phyloP scores from a whole-genome alignment of 2,329 filamentous ascomycete species.

The Beauveria medogensis region DNA sequence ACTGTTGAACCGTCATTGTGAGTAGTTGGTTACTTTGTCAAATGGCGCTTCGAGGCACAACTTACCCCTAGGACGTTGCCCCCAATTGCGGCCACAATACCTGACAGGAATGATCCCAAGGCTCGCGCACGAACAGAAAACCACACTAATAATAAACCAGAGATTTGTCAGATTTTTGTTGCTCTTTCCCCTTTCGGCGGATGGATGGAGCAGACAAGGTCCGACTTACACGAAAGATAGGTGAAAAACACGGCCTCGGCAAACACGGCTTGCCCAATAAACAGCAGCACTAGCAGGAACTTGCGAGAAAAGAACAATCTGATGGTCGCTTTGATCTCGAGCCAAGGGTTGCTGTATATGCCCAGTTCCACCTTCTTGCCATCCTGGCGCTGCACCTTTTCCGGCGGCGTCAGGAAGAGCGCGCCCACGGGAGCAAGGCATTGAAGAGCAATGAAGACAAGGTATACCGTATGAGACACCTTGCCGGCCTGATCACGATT shows the following conservation, averaged over 20 bases:
- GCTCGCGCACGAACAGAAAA: slow-evolving; percentile 63
- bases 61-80: slow-evolving; percentile 57
- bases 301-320: slow-evolving; percentile 51
- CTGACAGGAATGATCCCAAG: slow-evolving; percentile 62
- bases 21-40: background rate
- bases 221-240: slow-evolving; percentile 36
- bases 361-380: slow-evolving; percentile 52
- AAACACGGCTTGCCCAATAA: slow-evolving; percentile 65
- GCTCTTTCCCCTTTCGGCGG: too few species aligned
- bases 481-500: slow-evolving; percentile 49
- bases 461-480: slow-evolving; percentile 60
- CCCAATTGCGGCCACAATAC: slow-evolving; percentile 55
- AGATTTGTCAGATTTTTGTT: background rate
- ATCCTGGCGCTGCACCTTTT: slow-evolving; percentile 56
- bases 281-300: slow-evolving; percentile 56
- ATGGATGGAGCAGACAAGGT: too few species aligned
- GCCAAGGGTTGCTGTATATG: slow-evolving; percentile 47
- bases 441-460: slow-evolving; percentile 65
- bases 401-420: slow-evolving; percentile 52
- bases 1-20: slow-evolving; percentile 20
- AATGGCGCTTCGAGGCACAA: slow-evolving; percentile 8
- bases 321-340: slow-evolving; percentile 52
- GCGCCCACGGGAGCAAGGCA: slow-evolving; percentile 56
- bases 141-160: slow-evolving; percentile 39
- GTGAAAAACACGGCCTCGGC: slow-evolving; percentile 67